Percentiles rank a stretch among this genome's conserved stretches.
Conservation (phyloP, 129 eudicot genomes). For the Flaveria bidentis region DNA sequence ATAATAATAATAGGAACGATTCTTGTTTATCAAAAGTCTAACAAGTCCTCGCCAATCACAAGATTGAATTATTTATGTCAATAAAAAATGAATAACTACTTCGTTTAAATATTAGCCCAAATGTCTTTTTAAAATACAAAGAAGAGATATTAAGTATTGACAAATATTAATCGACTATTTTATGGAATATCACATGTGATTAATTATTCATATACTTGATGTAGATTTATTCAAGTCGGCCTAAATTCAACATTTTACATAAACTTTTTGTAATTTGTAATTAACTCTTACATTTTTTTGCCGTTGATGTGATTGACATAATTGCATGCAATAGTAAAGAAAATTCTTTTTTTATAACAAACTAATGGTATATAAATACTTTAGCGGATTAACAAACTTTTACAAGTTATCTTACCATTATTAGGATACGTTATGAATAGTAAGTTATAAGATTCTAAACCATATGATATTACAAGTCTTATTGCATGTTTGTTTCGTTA, state of each 20-base stretch:
- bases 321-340: no score
- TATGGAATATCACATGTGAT: conserved; percentile 21
- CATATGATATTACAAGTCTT: no score
- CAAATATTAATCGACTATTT: conserved; percentile 2
- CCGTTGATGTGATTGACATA: no score
- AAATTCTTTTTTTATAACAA: no score
- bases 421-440: no score
- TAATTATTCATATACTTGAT: conserved; percentile 20
- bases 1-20: conserved; percentile 8
- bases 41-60: conserved; percentile 21
- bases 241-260: background rate
- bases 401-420: no score
- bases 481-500: no score
- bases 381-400: no score
- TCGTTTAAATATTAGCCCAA: conserved; percentile 25
- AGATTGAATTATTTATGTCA: conserved; percentile 21
- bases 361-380: no score
- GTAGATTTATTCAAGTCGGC: background rate
- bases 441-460: no score
- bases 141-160: conserved; percentile 5
- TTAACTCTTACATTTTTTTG: no score
- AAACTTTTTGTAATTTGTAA: no score
- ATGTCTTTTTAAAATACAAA: background rate
- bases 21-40: conserved; percentile 25
- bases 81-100: conserved; percentile 27